Conservation (phyloP, 1,284 basidiomycete genomes). For the Cutaneotrichosporon cyanovorans region DNA sequence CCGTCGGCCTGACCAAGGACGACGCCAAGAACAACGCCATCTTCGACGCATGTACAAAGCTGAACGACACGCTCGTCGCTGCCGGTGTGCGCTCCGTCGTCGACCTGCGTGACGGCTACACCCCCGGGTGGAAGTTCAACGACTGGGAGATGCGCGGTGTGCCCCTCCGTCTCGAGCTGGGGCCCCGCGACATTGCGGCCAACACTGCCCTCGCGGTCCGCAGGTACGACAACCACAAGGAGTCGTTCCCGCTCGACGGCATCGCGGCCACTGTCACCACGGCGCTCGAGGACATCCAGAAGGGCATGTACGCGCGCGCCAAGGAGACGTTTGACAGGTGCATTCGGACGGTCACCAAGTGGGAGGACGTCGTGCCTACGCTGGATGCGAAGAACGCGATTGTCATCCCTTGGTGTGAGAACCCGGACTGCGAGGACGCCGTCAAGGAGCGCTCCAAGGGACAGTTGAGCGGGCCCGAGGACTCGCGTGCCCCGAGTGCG, state of each 20-base stretch:
- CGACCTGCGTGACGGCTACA: constrained; percentile 90
- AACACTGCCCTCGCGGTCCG: constrained; percentile 76
- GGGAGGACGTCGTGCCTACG: constrained; percentile 85
- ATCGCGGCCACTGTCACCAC: constrained; percentile 56
- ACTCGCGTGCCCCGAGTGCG: constrained; percentile 92
- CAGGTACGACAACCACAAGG: constrained; percentile 76
- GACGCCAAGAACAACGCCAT: constrained; percentile 57
- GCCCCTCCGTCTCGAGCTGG: constrained; percentile 92
- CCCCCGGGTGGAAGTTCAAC: constrained; percentile 98
- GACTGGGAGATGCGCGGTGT: constrained; percentile 99
- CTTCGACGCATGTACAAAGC: constrained; percentile 66
- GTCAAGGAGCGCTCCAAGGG: constrained; percentile 88
- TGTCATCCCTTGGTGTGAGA: constrained; percentile 95
- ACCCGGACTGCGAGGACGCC: constrained; percentile 88
- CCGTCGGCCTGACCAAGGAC: constrained; percentile 70
- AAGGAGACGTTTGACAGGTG: constrained; percentile 67
- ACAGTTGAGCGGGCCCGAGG: constrained; percentile 55
- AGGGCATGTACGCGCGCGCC: constrained; percentile 78
- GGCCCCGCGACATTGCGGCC: constrained; percentile 84
- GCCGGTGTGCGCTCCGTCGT: constrained; percentile 77
- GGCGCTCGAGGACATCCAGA: constrained; percentile 80
- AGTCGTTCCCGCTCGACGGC: constrained; percentile 60
- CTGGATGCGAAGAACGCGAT: constrained; percentile 84
- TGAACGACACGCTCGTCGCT: constrained; percentile 63
- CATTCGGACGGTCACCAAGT: constrained; percentile 67